Evolutionary conservation across 306 rosid species (phyloP).

Genomic region (Trifolium subterraneum): DNA sequence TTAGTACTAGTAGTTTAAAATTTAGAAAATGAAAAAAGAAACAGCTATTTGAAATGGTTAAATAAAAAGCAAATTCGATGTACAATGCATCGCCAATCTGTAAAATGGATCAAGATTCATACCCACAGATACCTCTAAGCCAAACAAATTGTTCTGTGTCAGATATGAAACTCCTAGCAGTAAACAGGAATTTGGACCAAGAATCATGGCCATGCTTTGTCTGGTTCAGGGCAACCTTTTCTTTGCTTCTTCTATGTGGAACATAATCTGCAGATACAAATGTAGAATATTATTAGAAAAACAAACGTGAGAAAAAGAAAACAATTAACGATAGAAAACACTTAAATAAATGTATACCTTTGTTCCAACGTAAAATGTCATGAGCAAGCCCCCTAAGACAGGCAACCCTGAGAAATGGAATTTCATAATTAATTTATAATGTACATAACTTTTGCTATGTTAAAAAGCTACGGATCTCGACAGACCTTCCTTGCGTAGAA

Average conservation of each 20-base stretch:
- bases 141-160: neutral
- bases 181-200: conserved; percentile 26
- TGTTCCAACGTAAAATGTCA: conserved; percentile 83
- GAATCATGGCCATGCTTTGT: conserved; percentile 11
- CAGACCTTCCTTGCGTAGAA: conserved; percentile 75
- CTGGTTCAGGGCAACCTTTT: conserved; percentile 43
- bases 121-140: conserved; percentile 23
- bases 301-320: conserved; percentile 18
- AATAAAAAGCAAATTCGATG: conserved; percentile 28
- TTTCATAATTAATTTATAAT: conserved; percentile 7
- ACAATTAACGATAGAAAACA: neutral
- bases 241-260: conserved; percentile 77
- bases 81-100: conserved; percentile 10
- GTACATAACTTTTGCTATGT: conserved; percentile 10
- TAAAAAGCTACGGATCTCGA: conserved; percentile 22
- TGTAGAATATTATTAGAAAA: conserved; percentile 17
- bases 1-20: neutral
- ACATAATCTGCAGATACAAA: conserved; percentile 71
- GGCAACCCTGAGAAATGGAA: conserved; percentile 68
- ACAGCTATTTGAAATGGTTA: neutral
- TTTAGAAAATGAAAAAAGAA: neutral
- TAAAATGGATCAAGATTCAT: conserved; percentile 17
- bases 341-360: conserved; percentile 58
- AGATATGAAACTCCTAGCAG: conserved; percentile 33
- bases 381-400: conserved; percentile 77